These are phyloP conservation scores for Solanum microdontum DNA, from an alignment of 257 asterid species.

Conservation along the genomic window DNA sequence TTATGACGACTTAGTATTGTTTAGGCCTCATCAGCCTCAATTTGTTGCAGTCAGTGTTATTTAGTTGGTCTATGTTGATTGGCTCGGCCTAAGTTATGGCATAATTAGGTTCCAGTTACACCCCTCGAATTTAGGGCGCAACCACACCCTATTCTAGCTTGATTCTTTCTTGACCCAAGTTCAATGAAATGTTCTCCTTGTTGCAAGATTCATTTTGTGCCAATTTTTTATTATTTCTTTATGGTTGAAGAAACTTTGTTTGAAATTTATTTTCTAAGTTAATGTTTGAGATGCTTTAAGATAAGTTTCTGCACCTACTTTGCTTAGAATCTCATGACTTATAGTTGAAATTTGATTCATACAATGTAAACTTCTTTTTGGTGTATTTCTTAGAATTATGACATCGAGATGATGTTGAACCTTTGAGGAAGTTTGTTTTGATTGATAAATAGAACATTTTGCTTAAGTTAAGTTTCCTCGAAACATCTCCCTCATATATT, in stretches of 20 bases:
- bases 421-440: not conserved
- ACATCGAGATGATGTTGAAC: not conserved
- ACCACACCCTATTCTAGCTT: not conserved
- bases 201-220: not conserved
- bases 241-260: not conserved
- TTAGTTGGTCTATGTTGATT: not conserved
- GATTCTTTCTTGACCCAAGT: not conserved
- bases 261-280: no score
- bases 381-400: not conserved
- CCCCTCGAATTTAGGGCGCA: not conserved
- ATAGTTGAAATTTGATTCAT: not conserved
- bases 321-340: not conserved
- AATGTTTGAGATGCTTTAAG: not conserved
- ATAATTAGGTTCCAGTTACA: not conserved
- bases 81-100: not conserved
- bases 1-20: not conserved
- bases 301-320: not conserved
- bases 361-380: not conserved
- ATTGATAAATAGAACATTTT: not conserved
- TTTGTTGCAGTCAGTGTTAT: no score
- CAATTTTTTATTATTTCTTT: no score
- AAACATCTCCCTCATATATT: not conserved
- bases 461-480: no score
- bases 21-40: not conserved
- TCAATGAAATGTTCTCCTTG: not conserved